Evolutionary conservation across 148 eudicot genomes (phyloP), one percentile per base, ranked within the genome.

Genomic region (Linanthus parryae): DNA sequence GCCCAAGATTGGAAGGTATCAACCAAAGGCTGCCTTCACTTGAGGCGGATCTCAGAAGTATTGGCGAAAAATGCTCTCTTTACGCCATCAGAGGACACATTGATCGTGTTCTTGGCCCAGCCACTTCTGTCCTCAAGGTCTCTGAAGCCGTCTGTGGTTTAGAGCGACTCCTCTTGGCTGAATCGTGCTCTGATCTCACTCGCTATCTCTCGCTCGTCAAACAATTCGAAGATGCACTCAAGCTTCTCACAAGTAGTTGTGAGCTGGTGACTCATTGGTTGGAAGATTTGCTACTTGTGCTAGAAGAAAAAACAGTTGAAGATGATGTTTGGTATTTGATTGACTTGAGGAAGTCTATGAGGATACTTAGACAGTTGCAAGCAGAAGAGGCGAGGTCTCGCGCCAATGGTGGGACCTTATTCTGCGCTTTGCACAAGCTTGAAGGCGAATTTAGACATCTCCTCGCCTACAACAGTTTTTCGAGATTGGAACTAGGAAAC

Each of bases 201-300:
- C 63, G 31, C 2, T 86, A 81, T 63, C 33, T 86, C 31, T 49
- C 68, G 5, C 38, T 35, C 13, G 54, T 77, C 49, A 74, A 71
- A 66, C 82, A 77, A 19, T 70, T 83, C 0, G 77, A 79, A 55
- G 94, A 79, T 50, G 94, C 87, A 5, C 67, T 86, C 19, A 47
- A 45, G 65, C 68, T 91, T 61, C 81, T 86, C 16, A 63, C 76
- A 14, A 66, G 58, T 24, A 86, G 79, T 33, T 81, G 83, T 48
- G 53, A 54, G 69, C 46, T 91, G 53, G 81, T 78, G 30, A 73
- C 75, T 26, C 44, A 48, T 36, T 91, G 95, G 95, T 72, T 86
- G 49, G 82, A 77, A 45, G 94, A 91, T 31, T 65, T 65, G n/a
- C 61, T 66, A 16, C 57, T 40, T n/a, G 58, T 74, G 16, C 34